Base-by-base conservation (phyloP, 169 alveolate species). In the Eimeria acervulina region DNA sequence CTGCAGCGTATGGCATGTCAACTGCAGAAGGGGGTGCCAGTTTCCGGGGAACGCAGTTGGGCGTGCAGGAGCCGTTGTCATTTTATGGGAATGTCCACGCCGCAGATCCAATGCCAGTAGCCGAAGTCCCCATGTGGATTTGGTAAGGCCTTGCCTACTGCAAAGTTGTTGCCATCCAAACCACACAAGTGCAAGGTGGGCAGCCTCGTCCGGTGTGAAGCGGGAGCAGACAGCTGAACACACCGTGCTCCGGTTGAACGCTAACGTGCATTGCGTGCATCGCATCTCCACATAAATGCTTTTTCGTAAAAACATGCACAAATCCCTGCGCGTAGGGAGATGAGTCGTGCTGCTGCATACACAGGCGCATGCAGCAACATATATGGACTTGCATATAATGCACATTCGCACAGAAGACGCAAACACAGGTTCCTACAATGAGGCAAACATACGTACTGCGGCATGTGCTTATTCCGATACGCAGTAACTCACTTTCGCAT, bases 11-110 rank as follows among this genome's bases (percentile, higher is more conserved):
- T 68, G 47, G 23, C 47, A 31, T 47, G 33, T 15, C 47, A 33
- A 31, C n/a, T 68, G 23, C 80, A 68, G 47, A 1, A 68, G 80
- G 42, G n/a, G n/a, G 26, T 68, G 47, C 80, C 47, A 33, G 33
- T n/a, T n/a, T 72, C 51, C 90, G 90, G 10, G 90, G 72, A 47
- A n/a, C 42, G 28, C 90, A 38, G 61, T 28, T 85, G 52, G 81
- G 93, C 40, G 78, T 85, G 78, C 93, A 85, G 78, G 93, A 85
- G 59, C 93, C 93, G 2, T 80, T 55, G 66, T 85, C 93, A 59
- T 85, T 85, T 59, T 85, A 85, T 33, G 93, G 93, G 51, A 55
- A 59, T 59, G 93, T 85, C 36, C 61, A 85, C 78, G 38, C 59
- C 59, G 55, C 78, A 42, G 78, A 85, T 42, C 93, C 74, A 13